phyloP scores from a whole-genome alignment of 1,284 basidiomycete species.

The Bjerkandera adusta region DNA sequence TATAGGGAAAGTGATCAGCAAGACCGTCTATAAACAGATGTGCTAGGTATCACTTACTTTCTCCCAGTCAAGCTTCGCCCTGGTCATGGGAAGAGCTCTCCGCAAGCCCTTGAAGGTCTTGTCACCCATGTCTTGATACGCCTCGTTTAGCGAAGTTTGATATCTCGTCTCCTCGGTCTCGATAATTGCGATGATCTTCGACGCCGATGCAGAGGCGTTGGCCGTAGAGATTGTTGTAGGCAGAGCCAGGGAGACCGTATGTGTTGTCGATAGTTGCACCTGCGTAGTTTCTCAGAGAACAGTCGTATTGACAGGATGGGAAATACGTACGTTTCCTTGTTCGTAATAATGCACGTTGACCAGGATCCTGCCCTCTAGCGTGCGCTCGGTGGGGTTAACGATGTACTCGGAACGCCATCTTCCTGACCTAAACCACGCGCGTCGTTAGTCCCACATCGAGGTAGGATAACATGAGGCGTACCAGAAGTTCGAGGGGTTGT shows the following conservation, averaged over 20 bases:
- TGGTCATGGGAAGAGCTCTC: conserved; percentile 86
- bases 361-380: conserved; percentile 62
- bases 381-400: conserved; percentile 55
- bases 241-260: conserved; percentile 63
- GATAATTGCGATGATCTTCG: conserved; percentile 79
- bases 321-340: conserved; percentile 78
- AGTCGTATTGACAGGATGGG: background rate
- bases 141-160: conserved; percentile 74
- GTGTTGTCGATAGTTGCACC: conserved; percentile 86
- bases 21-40: background rate
- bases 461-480: conserved; percentile 32
- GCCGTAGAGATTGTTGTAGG: conserved; percentile 54
- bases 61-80: conserved; percentile 93
- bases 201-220: conserved; percentile 52
- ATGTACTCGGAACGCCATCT: conserved; percentile 86
- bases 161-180: conserved; percentile 76
- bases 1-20: conserved; percentile 26
- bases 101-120: conserved; percentile 90
- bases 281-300: conserved; percentile 31
- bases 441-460: background rate
- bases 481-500: conserved; percentile 92
- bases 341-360: conserved; percentile 95
- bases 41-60: conserved; percentile 56
- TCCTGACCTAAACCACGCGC: conserved; percentile 65
- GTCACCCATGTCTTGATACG: conserved; percentile 85